Percentiles rank a stretch among this genome's conserved stretches.
These are phyloP conservation scores for Terana coerulea DNA, from an alignment of 768 basidiomycete genomes.

Conservation along the genomic window DNA sequence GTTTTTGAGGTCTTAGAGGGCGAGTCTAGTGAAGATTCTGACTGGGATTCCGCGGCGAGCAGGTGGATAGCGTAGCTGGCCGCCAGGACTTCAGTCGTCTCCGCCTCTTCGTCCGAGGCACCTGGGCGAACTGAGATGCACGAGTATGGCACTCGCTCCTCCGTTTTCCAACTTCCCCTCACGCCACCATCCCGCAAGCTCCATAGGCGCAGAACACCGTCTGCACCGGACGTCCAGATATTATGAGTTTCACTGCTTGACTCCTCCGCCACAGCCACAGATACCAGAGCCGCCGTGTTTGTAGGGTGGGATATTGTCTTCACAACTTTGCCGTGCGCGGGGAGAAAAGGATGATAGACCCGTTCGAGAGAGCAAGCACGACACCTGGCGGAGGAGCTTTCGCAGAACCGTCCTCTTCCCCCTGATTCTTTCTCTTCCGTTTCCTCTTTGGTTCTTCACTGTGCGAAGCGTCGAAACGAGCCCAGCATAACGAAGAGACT, in stretches of 20 bases:
- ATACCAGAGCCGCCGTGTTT: constrained; percentile 49
- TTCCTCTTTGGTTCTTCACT: constrained; percentile 43
- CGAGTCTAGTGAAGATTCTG: constrained; percentile 25
- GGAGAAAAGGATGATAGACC: constrained; percentile 57
- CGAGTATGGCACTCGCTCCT: constrained; percentile 57
- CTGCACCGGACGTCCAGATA: constrained; percentile 57
- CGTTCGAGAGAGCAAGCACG: constrained; percentile 58
- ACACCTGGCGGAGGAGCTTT: constrained; percentile 39
- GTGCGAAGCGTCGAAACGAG: constrained; percentile 30
- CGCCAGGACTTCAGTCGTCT: constrained; percentile 41
- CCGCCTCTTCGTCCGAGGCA: constrained; percentile 31
- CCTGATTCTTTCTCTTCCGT: constrained; percentile 37
- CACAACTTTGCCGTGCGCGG: constrained; percentile 51
- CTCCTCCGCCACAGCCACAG: constrained; percentile 36
- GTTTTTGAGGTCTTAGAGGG: constrained; percentile 40
- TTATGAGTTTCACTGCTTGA: constrained; percentile 26
- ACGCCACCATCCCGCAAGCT: constrained; percentile 46
- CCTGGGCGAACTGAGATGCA: constrained; percentile 43
- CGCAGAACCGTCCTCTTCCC: constrained; percentile 24
- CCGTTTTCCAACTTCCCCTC: constrained; percentile 49
- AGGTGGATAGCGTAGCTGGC: constrained; percentile 61
- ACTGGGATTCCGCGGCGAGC: constrained; percentile 31
- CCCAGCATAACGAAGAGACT: constrained; percentile 55
- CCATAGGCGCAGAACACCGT: constrained; percentile 57
- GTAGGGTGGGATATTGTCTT: constrained; percentile 53